Base-by-base conservation (phyloP, 2,329 filamentous ascomycete genomes). In the Ophiostoma triangulosporum region DNA sequence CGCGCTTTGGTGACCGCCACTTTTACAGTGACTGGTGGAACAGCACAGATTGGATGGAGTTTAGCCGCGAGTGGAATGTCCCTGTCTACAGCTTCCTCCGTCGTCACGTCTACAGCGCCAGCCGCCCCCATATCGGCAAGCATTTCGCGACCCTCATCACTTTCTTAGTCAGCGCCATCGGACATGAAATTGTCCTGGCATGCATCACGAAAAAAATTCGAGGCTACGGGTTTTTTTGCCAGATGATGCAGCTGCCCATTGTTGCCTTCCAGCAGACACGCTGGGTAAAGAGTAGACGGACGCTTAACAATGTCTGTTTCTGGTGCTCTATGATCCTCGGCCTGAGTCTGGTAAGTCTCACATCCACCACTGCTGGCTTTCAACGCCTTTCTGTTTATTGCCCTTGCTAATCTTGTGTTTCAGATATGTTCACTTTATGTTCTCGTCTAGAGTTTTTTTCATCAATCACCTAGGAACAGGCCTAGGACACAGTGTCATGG, bases 191-290 rank as follows among this genome's bases (percentile, higher is more conserved):
- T 54, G 87, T 98, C 62, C 95, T 98, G 86, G 89, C 86, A 7
- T 97, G 91, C 67, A 97, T 98, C 65, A 96, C 90, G 26, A 91
- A 96, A 74, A 97, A 98, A 72, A 74, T 97, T 46, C 75, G 93
- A 35, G 93, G 93, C 12, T 98, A 97, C 64, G 93, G 91, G 9
- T 95, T 96, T 65, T 64, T 94, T 20, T 86, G 88, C 57, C 93
- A 96, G 81, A 97, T 98, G 93, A 71, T 94, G 57, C 93, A 98
- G 73, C 77, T 97, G 60, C 93, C 93, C 0, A 93, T 97, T 60
- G 86, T 97, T n/a, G 80, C 90, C 66, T 71, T 97, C 29, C 93
- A 97, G 72, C 78, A 87, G 57, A 89, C 86, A 4, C 78, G 74
- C 57, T 88, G 81, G 72, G 80, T 97, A 35, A 78, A 82, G 53